Evolutionary conservation across 2,329 filamentous ascomycete genomes (phyloP).

Genomic region (Talaromyces sp.): DNA sequence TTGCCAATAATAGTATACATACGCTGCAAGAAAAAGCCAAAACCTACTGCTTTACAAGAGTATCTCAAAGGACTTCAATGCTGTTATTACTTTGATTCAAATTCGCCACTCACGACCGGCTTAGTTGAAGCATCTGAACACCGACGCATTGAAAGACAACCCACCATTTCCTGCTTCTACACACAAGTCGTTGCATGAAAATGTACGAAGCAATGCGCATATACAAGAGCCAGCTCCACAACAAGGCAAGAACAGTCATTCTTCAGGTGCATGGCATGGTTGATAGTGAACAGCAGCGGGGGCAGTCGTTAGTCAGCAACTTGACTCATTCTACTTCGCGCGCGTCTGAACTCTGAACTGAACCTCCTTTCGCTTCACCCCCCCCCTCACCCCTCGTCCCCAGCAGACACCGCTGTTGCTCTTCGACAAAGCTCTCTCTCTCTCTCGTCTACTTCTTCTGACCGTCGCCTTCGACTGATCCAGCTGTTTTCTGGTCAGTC

Average conservation of each 20-base stretch:
- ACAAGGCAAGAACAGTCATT: not conserved
- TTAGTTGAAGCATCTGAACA: not conserved
- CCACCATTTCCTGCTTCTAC: not conserved
- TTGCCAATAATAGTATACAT: not conserved
- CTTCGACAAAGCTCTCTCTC: not conserved
- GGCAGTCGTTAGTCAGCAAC: slow-evolving; percentile 5
- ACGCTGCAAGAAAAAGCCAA: not conserved
- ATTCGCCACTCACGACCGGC: not conserved
- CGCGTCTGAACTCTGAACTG: not conserved
- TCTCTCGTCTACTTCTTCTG: not conserved
- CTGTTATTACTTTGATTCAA: not conserved
- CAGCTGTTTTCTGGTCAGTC: slow-evolving; percentile 53
- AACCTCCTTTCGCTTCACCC: not conserved
- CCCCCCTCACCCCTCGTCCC: not conserved
- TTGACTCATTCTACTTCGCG: not conserved
- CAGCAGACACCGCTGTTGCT: not conserved
- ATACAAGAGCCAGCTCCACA: not conserved
- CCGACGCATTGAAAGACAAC: not conserved
- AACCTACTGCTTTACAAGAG: not conserved
- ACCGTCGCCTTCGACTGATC: slow-evolving; percentile 41
- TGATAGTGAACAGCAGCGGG: too few species aligned
- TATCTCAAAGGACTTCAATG: not conserved
- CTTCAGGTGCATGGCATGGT: too few species aligned
- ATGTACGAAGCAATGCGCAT: not conserved
- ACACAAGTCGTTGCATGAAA: not conserved